Evolutionary conservation across 2,329 filamentous ascomycete genomes (phyloP).

Genomic region (Lachnellula willkommii): DNA sequence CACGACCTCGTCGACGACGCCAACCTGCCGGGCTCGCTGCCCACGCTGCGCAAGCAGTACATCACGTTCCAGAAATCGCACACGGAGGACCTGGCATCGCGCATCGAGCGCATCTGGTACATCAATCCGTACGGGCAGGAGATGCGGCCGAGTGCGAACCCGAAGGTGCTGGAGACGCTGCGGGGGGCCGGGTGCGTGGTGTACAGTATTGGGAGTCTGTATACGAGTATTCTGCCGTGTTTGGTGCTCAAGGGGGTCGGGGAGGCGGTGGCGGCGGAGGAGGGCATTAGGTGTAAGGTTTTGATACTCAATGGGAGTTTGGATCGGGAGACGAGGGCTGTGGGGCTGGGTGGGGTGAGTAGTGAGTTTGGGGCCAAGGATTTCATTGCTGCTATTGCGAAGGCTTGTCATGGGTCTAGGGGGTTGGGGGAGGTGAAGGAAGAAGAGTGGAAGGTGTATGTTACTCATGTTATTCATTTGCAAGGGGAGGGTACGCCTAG

Average conservation of each 20-base stretch:
- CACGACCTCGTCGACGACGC: constrained; percentile 71
- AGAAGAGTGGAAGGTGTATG: constrained; percentile 58
- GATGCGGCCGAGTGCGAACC: constrained; percentile 78
- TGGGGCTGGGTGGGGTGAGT: constrained; percentile 26
- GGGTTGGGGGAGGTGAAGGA: constrained; percentile 22
- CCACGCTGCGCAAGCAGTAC: constrained; percentile 72
- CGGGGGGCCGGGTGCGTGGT: constrained; percentile 62
- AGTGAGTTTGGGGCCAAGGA: constrained; percentile 67
- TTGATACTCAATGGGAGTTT: constrained; percentile 71
- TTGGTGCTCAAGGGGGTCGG: constrained; percentile 75
- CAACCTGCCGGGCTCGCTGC: constrained; percentile 74
- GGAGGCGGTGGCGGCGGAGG: constrained; percentile 47
- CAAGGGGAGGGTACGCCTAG: constrained; percentile 64
- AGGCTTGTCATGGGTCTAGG: constrained; percentile 48
- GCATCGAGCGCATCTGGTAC: constrained; percentile 86
- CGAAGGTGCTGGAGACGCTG: constrained; percentile 63
- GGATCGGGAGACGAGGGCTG: constrained; percentile 82
- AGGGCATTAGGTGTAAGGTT: constrained; percentile 52
- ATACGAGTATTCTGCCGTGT: constrained; percentile 81
- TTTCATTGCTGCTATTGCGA: constrained; percentile 74
- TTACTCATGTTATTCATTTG: constrained; percentile 79
- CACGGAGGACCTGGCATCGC: constrained; percentile 68
- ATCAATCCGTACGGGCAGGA: constrained; percentile 99
- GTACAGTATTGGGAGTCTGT: constrained; percentile 91
- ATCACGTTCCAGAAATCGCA: constrained; percentile 74